A percentile compares a stretch with the other conserved stretches of the same genome.
phyloP scores from a whole-genome alignment of 2,329 filamentous ascomycete species.

The Atkinsonella hypoxylon region DNA sequence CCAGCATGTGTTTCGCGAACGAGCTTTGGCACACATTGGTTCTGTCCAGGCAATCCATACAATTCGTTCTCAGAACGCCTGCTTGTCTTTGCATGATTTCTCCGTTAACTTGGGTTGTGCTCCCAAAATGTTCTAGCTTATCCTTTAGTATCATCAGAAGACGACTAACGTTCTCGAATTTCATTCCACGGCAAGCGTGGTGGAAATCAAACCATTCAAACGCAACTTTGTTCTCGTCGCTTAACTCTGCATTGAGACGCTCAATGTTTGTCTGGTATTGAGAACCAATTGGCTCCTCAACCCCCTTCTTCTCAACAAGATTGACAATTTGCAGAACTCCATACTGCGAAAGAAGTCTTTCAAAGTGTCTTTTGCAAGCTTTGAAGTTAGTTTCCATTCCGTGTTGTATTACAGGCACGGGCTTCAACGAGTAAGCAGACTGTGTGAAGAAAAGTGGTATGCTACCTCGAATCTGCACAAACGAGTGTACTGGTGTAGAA shows the following conservation, averaged over 20 bases:
- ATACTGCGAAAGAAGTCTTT: conserved; percentile 55
- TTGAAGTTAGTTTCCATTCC: conserved; percentile 65
- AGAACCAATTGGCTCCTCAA: conserved; percentile 67
- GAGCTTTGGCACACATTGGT: conserved; percentile 95
- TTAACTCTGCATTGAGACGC: conserved; percentile 50
- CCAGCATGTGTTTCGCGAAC: conserved; percentile 71
- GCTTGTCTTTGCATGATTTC: conserved; percentile 41
- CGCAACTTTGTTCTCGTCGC: conserved; percentile 26
- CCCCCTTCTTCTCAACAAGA: conserved; percentile 78
- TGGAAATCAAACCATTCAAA: conserved; percentile 99
- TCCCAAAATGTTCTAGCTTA: conserved; percentile 59
- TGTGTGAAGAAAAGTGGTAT: conserved; percentile 95
- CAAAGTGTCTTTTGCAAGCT: conserved; percentile 73
- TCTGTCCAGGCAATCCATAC: conserved; percentile 95
- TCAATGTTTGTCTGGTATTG: conserved; percentile 60
- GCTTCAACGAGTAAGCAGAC: conserved; percentile 85
- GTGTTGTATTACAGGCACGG: conserved; percentile 69
- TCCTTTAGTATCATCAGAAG: conserved; percentile 59
- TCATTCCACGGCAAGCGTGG: conserved; percentile 85
- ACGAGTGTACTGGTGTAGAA: conserved; percentile 58
- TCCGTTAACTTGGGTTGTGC: conserved; percentile 47
- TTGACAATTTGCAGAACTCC: conserved; percentile 68
- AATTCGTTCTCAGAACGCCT: conserved; percentile 85
- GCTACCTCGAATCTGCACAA: conserved; percentile 78
- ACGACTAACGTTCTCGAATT: conserved; percentile 84